Base-by-base conservation (phyloP, 148 eudicot species). In the Chenopodium formosanum region DNA sequence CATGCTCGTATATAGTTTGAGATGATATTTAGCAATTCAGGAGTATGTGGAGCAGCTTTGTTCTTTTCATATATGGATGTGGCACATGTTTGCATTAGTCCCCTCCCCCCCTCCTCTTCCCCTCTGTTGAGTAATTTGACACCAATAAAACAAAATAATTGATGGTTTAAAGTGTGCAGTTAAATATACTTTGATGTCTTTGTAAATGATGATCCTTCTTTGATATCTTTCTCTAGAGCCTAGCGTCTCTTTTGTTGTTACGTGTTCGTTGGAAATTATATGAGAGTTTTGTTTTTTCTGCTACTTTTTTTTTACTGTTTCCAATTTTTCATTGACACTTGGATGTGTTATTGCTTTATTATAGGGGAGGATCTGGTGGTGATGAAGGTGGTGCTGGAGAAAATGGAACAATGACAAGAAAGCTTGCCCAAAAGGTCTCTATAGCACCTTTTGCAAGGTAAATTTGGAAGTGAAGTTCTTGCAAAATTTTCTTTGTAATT, bases 341-440 rank as follows among this genome's bases (percentile, higher is more conserved):
- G 23, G 67, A 22, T 80, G 37, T 76, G 73, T 48, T 66, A 23
- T 23, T 80, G 83, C 77, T 56, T 71, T 85, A 53, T 78, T 76
- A 58, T 64, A 95, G 98, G 86, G 98, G 98, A 87, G 98, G 97
- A 73, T 84, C 81, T 77, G 94, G 98, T 58, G 90, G 89, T 80
- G 88, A 85, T 31, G 84, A 88, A 76, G 91, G 89, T 77, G 85
- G 85, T 77, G 81, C 83, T 73, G 98, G 98, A 70, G 98, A 78
- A 84, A 90, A 90, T 87, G 98, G 98, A 83, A 91, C 94, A 53
- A 52, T 95, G 69, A 90, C 93, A 40, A 97, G 98, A 82, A 93
- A 89, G 90, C 90, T 77, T 95, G 98, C 81, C 98, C 98, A 2
- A 90, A 85, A 82, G 98, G 98, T 79, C 94, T 95, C 50, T 92